phyloP scores from a whole-genome alignment of 2,329 filamentous ascomycete species.

The Cladosporium phlei region DNA sequence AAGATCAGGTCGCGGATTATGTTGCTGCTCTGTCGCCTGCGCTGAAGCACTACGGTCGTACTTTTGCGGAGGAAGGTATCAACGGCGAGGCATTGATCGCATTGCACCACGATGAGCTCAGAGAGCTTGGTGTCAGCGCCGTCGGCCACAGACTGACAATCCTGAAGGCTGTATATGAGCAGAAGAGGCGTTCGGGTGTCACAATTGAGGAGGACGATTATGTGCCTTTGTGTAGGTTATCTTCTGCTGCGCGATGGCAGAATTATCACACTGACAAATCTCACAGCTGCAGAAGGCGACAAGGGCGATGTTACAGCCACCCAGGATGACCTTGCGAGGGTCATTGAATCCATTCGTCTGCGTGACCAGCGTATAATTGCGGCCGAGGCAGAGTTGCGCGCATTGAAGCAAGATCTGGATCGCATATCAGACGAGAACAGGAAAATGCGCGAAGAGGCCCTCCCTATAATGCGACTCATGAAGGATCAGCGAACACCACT shows the following conservation, averaged over 20 bases:
- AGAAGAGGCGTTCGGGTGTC: slow-evolving; percentile 90
- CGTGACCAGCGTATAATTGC: slow-evolving; percentile 85
- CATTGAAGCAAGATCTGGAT: slow-evolving; percentile 55
- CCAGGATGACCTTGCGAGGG: slow-evolving; percentile 83
- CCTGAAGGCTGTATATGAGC: slow-evolving; percentile 91
- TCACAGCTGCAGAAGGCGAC: slow-evolving; percentile 78
- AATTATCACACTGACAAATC: slow-evolving; percentile 18
- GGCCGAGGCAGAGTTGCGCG: slow-evolving; percentile 76
- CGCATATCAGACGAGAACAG: slow-evolving; percentile 72
- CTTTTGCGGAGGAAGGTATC: slow-evolving; percentile 76
- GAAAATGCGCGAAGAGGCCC: slow-evolving; percentile 81
- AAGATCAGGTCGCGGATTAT: slow-evolving; percentile 87
- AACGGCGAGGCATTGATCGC: slow-evolving; percentile 86
- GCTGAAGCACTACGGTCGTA: slow-evolving; percentile 31
- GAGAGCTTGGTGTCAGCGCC: slow-evolving; percentile 88
- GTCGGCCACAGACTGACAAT: slow-evolving; percentile 93
- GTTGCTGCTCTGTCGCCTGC: slow-evolving; percentile 47
- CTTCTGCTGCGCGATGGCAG: neutral
- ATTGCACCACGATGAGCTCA: slow-evolving; percentile 85
- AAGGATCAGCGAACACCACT: slow-evolving; percentile 90
- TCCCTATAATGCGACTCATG: slow-evolving; percentile 82
- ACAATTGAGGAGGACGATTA: slow-evolving; percentile 91
- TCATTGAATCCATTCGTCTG: slow-evolving; percentile 83
- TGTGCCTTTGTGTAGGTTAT: slow-evolving; percentile 57
- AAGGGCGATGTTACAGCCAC: slow-evolving; percentile 81